Evolutionary conservation across 768 basidiomycete species (phyloP).

Genomic region (Agaricus blazei): DNA sequence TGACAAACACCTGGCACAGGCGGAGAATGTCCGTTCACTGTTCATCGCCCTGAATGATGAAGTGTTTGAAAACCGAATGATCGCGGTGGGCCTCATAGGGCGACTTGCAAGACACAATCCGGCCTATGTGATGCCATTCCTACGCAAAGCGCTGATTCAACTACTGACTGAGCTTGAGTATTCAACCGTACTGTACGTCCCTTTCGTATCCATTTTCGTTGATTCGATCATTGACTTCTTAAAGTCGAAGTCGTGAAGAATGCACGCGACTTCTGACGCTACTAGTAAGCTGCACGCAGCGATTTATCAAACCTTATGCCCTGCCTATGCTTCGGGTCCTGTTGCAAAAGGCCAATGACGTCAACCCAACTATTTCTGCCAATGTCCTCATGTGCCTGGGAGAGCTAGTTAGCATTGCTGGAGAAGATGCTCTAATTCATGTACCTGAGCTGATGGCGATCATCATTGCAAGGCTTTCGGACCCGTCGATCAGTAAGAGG

Average conservation of each 20-base stretch:
- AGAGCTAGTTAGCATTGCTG: slow-evolving; percentile 88
- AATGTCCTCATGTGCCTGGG: slow-evolving; percentile 93
- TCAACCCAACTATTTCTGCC: slow-evolving; percentile 83
- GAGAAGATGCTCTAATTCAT: slow-evolving; percentile 82
- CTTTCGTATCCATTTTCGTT: neutral
- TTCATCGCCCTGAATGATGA: slow-evolving; percentile 99
- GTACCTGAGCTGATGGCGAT: slow-evolving; percentile 87
- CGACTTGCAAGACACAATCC: slow-evolving; percentile 94
- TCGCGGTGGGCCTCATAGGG: slow-evolving; percentile 87
- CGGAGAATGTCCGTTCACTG: slow-evolving; percentile 94
- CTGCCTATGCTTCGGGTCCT: slow-evolving; percentile 92
- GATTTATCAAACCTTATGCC: slow-evolving; percentile 93
- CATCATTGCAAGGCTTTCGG: slow-evolving; percentile 84
- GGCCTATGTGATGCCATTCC: slow-evolving; percentile 96
- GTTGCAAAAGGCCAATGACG: slow-evolving; percentile 82
- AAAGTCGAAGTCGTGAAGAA: slow-evolving; percentile 83
- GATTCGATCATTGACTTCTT: slow-evolving; percentile 6
- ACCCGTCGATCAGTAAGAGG: slow-evolving; percentile 82
- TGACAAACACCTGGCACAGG: slow-evolving; percentile 95
- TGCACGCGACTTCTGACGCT: slow-evolving; percentile 89
- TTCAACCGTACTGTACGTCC: slow-evolving; percentile 66
- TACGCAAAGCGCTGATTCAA: slow-evolving; percentile 93
- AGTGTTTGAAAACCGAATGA: slow-evolving; percentile 86
- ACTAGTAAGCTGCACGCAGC: slow-evolving; percentile 86
- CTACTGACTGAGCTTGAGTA: slow-evolving; percentile 96